Conservation (phyloP, 2,329 filamentous ascomycete genomes). For the Xylariaceae sp. region DNA sequence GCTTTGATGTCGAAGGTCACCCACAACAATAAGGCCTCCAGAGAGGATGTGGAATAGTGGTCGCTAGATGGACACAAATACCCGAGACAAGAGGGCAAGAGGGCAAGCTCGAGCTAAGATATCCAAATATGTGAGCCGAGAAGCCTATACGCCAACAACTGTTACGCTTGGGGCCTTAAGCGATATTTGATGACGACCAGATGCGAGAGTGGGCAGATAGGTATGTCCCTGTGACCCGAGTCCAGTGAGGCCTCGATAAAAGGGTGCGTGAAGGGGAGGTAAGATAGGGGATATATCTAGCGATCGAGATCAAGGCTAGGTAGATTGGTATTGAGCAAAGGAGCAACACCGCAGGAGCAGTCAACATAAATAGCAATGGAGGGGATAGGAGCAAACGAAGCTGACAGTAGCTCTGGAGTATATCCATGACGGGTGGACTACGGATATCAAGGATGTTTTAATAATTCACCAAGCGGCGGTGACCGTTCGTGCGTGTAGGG, state of each 20-base stretch:
- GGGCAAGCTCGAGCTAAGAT: conserved; percentile 9
- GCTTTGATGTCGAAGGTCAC: conserved; percentile 7
- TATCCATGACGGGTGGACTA: conserved; percentile 26
- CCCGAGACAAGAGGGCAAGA: neutral
- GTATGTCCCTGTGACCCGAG: conserved; percentile 8
- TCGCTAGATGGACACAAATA: conserved; percentile 4
- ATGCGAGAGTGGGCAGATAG: conserved; percentile 10
- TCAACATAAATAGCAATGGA: conserved; percentile 21
- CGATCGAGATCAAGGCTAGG: conserved; percentile 16
- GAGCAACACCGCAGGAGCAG: conserved; percentile 9
- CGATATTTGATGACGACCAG: conserved; percentile 9
- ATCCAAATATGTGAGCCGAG: conserved; percentile 14
- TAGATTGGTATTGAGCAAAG: conserved; percentile 23
- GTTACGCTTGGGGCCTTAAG: conserved; percentile 7
- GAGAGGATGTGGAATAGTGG: neutral
- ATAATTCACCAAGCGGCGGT: conserved; percentile 31
- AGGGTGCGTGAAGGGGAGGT: conserved; percentile 22
- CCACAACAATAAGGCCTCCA: conserved; percentile 18
- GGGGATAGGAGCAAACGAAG: conserved; percentile 13
- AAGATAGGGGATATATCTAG: conserved; percentile 21
- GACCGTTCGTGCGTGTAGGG: conserved; percentile 26
- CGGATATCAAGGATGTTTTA: conserved; percentile 33
- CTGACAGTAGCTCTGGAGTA: conserved; percentile 11
- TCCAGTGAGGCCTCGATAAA: conserved; percentile 9
- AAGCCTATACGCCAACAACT: neutral